A percentile compares a stretch with the other conserved stretches of the same genome.
Conservation (phyloP, 2,329 filamentous ascomycete genomes). For the Aschersonia sp. region DNA sequence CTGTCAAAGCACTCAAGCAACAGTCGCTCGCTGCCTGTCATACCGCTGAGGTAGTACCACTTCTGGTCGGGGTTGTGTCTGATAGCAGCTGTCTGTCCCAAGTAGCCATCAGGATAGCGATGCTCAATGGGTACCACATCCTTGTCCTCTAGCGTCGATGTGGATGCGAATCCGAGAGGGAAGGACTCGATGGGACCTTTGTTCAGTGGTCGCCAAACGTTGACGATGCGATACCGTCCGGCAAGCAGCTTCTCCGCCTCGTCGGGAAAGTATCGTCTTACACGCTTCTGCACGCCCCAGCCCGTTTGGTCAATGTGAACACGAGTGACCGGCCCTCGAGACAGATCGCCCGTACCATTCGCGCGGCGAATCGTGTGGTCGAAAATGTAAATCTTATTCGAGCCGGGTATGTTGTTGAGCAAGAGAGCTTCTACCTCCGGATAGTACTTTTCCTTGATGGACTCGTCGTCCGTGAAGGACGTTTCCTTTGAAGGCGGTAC, state of each 20-base stretch:
- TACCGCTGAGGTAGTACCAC: constrained; percentile 72
- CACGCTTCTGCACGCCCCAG: constrained; percentile 48
- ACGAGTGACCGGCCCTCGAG: constrained; percentile 52
- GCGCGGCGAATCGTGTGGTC: constrained; percentile 78
- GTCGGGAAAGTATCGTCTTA: constrained; percentile 47
- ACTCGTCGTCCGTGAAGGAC: constrained; percentile 53
- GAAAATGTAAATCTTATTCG: constrained; percentile 57
- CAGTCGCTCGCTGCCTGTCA: constrained; percentile 58
- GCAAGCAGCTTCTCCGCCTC: constrained; percentile 53
- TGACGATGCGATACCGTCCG: constrained; percentile 68
- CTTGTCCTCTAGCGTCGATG: constrained; percentile 40
- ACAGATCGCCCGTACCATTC: constrained; percentile 21
- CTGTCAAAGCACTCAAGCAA: constrained; percentile 70
- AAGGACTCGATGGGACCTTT: constrained; percentile 45
- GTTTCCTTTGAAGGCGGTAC: constrained; percentile 33
- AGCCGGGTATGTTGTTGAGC: constrained; percentile 49
- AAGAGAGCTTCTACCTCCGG: constrained; percentile 67
- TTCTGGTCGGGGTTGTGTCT: constrained; percentile 43
- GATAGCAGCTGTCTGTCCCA: constrained; percentile 62
- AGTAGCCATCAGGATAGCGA: constrained; percentile 47
- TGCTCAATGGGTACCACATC: constrained; percentile 63
- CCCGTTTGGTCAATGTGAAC: constrained; percentile 79
- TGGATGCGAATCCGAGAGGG: constrained; percentile 56
- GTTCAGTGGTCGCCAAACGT: constrained; percentile 64
- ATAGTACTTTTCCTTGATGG: constrained; percentile 64